Conservation (phyloP, 2,329 filamentous ascomycete genomes). For the Albophoma yamanashiensis region DNA sequence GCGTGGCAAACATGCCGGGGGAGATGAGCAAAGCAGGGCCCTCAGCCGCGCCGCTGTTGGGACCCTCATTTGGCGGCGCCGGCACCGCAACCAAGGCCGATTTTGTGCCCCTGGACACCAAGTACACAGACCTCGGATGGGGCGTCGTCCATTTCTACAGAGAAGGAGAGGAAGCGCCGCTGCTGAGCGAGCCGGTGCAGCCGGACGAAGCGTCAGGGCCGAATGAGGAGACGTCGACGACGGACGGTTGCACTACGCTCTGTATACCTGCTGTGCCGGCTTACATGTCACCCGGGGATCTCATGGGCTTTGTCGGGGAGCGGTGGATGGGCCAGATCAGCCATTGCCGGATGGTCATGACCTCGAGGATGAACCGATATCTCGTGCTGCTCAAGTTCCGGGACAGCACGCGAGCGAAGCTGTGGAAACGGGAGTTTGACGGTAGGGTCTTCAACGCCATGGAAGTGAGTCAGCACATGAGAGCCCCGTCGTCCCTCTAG, state of each 20-base stretch:
- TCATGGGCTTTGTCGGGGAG: slow-evolving; percentile 85
- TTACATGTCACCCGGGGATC: slow-evolving; percentile 84
- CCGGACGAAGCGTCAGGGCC: slow-evolving; percentile 15
- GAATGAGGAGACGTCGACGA: slow-evolving; percentile 12
- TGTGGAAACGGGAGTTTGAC: slow-evolving; percentile 82
- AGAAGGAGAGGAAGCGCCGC: slow-evolving; percentile 64
- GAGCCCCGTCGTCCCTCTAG: too few species aligned
- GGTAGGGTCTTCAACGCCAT: slow-evolving; percentile 88
- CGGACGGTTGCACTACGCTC: slow-evolving; percentile 71
- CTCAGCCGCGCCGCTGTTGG: slow-evolving; percentile 40
- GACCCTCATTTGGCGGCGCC: slow-evolving; percentile 43
- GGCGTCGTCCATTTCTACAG: slow-evolving; percentile 91
- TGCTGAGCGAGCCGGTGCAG: slow-evolving; percentile 26
- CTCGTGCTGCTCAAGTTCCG: slow-evolving; percentile 94
- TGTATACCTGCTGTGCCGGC: slow-evolving; percentile 93
- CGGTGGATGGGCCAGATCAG: slow-evolving; percentile 77
- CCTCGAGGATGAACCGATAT: slow-evolving; percentile 79
- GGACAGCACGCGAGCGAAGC: slow-evolving; percentile 58
- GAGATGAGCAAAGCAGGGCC: slow-evolving; percentile 30
- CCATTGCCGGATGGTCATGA: slow-evolving; percentile 91
- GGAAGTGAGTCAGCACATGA: slow-evolving; percentile 46
- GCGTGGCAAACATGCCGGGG: slow-evolving; percentile 20
- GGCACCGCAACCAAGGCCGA: slow-evolving; percentile 75
- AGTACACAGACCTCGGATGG: slow-evolving; percentile 73
- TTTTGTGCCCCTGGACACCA: slow-evolving; percentile 60